Evolutionary conservation across 2,329 filamentous ascomycete genomes (phyloP), one percentile per base, ranked within the genome.

Genomic region (Monosporascus sp.): DNA sequence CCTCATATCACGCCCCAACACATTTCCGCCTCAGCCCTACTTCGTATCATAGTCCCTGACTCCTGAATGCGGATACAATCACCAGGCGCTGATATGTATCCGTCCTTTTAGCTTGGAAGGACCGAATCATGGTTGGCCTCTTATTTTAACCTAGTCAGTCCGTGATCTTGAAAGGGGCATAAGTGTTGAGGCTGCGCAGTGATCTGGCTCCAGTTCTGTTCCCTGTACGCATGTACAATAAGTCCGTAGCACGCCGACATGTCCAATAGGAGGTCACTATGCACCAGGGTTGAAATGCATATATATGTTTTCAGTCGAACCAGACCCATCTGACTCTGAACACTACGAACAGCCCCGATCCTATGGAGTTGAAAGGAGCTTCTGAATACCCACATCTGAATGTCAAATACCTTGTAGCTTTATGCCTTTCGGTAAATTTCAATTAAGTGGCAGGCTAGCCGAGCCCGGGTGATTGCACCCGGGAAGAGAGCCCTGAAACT

Each of bases 71-170:
- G 27, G 18, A 46, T 46, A 46, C 11, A 35, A 35, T 15, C 43
- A 27, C 14, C 4, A 14, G 43, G 11, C 43, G 43, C 43, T 25
- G 43, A 27, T 65, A 60, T 64, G 58, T 59, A 58, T 58, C 55
- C 54, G 56, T 57, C 63, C 65, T 60, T 72, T 73, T 73, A 74
- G 72, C 70, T 72, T 73, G 66, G 69, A 72, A 70, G 68, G 69
- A 66, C 68, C 68, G 68, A 69, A 64, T 69, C 58, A 60, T 59
- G 62, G 58, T 55, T 59, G 63, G 63, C 14, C 43, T 31, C 24
- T 31, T 46, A 61, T 59, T 67, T 69, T 72, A 67, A 68, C 61
- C 69, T 66, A 64, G 56, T 68, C 67, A 71, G 70, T 71, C 58
- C 57, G 57, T 51, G 53, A 52, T 48, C 46, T 55, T 60, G 61